Conservation (phyloP, 2,329 filamentous ascomycete genomes). For the Exophiala sideris region DNA sequence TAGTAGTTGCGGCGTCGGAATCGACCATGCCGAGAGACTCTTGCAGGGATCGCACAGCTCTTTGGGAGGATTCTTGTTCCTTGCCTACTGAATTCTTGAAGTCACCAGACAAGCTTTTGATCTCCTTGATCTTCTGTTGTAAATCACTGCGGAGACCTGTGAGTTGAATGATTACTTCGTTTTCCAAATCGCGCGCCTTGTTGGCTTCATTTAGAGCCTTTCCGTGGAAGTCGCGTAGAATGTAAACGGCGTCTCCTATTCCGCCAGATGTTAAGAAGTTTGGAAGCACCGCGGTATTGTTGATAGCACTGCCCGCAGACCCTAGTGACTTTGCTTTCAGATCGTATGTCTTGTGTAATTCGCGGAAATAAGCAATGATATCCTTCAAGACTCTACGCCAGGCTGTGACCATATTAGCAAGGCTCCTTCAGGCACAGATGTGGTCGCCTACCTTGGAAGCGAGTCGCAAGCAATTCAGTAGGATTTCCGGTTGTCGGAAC, state of each 20-base stretch:
- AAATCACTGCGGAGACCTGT: conserved; percentile 83
- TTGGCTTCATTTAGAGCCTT: conserved; percentile 74
- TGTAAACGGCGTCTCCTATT: conserved; percentile 79
- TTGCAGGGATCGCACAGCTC: conserved; percentile 74
- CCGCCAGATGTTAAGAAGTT: conserved; percentile 77
- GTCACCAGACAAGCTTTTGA: conserved; percentile 86
- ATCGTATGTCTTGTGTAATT: conserved; percentile 87
- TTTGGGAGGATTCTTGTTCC: conserved; percentile 82
- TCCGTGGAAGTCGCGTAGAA: conserved; percentile 79
- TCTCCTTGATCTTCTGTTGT: conserved; percentile 96
- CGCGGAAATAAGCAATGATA: conserved; percentile 87
- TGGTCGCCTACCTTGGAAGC: conserved; percentile 72
- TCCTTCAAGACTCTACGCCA: conserved; percentile 97
- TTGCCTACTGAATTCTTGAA: conserved; percentile 97
- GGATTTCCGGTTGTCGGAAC: conserved; percentile 84
- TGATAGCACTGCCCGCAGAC: conserved; percentile 79
- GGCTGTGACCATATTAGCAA: conserved; percentile 50
- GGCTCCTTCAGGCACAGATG: not conserved
- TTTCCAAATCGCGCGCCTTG: conserved; percentile 86
- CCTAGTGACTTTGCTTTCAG: conserved; percentile 74
- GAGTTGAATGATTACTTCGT: conserved; percentile 83
- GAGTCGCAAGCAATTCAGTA: conserved; percentile 78
- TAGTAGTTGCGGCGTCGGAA: conserved; percentile 68
- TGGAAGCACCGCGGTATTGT: conserved; percentile 71
- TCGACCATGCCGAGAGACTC: conserved; percentile 78